phyloP scores from a whole-genome alignment of 1,284 basidiomycete species.

The Ustanciosporium gigantosporum region DNA sequence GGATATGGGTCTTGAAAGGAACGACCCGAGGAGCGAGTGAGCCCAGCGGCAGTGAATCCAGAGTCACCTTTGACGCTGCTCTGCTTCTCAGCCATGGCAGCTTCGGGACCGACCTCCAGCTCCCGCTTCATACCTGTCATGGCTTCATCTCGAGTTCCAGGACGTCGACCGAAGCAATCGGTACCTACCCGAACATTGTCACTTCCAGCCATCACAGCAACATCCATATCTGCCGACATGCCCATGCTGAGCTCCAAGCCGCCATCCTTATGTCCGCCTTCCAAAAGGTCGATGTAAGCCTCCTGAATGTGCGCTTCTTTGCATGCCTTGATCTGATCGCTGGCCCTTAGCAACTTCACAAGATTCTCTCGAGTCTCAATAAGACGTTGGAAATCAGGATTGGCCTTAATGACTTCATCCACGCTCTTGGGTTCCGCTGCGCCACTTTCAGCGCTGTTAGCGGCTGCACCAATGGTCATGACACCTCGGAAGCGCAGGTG shows the following conservation, averaged over 20 bases:
- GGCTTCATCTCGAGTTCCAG: constrained; percentile 47
- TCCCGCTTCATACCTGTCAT: constrained; percentile 50
- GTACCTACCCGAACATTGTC: constrained; percentile 89
- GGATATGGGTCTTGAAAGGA: constrained; percentile 12
- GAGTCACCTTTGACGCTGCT: constrained; percentile 1
- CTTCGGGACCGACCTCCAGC: constrained; percentile 33
- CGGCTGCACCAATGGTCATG: constrained; percentile 89
- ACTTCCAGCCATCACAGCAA: constrained; percentile 80
- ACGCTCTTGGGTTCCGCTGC: constrained; percentile 70
- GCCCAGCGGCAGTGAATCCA: not conserved
- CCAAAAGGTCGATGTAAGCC: constrained; percentile 31
- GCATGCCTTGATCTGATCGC: constrained; percentile 7
- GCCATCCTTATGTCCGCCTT: constrained; percentile 62
- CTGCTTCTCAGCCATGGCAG: constrained; percentile 16
- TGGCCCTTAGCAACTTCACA: constrained; percentile 60
- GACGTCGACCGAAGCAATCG: constrained; percentile 76
- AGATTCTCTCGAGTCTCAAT: constrained; percentile 70
- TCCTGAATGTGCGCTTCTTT: constrained; percentile 14
- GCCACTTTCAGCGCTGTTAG: constrained; percentile 32
- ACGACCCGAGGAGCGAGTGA: constrained; percentile 1
- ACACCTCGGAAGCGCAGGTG: constrained; percentile 77
- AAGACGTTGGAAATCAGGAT: constrained; percentile 80
- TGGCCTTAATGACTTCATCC: constrained; percentile 67
- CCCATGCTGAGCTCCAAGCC: constrained; percentile 88
- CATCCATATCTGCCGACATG: constrained; percentile 93